phyloP scores from a whole-genome alignment of 2,329 filamentous ascomycete genomes.

The Madurella mycetomatis region DNA sequence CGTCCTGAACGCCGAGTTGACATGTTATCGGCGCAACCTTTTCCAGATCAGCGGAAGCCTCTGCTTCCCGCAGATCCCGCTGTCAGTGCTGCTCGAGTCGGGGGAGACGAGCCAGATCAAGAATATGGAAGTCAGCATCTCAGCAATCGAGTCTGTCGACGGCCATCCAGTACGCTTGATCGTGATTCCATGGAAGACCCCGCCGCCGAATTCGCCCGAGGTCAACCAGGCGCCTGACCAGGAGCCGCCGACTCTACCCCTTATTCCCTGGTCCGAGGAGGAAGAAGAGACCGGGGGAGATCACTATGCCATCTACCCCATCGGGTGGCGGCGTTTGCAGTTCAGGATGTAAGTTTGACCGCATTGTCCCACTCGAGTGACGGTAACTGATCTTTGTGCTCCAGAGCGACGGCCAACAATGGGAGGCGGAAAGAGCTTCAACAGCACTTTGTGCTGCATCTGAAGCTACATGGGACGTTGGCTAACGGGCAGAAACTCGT shows the following conservation, averaged over 20 bases:
- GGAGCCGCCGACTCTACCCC: slow-evolving; percentile 76
- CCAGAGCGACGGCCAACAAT: slow-evolving; percentile 88
- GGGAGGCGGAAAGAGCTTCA: slow-evolving; percentile 90
- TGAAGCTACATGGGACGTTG: slow-evolving; percentile 81
- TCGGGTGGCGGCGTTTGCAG: slow-evolving; percentile 89
- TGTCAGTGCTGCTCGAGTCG: slow-evolving; percentile 77
- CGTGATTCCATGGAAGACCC: slow-evolving; percentile 97
- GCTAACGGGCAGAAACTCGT: slow-evolving; percentile 78
- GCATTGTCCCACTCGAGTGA: background rate
- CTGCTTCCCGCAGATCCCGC: slow-evolving; percentile 47
- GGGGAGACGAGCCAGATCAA: slow-evolving; percentile 80
- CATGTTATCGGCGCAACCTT: slow-evolving; percentile 90
- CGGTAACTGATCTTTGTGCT: background rate
- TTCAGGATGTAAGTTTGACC: slow-evolving; percentile 65
- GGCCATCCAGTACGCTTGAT: slow-evolving; percentile 89
- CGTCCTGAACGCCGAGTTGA: slow-evolving; percentile 72
- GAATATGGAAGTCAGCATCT: slow-evolving; percentile 81
- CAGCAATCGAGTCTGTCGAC: slow-evolving; percentile 91
- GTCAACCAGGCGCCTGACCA: slow-evolving; percentile 65
- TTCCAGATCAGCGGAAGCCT: slow-evolving; percentile 81
- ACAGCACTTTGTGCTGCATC: slow-evolving; percentile 86
- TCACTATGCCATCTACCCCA: slow-evolving; percentile 76
- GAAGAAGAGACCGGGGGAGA: slow-evolving; percentile 63
- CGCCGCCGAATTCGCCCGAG: slow-evolving; percentile 71
- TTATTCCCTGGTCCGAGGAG: slow-evolving; percentile 64